Evolutionary conservation across 2,329 filamentous ascomycete species (phyloP).

Genomic region (Aschersonia sp.): DNA sequence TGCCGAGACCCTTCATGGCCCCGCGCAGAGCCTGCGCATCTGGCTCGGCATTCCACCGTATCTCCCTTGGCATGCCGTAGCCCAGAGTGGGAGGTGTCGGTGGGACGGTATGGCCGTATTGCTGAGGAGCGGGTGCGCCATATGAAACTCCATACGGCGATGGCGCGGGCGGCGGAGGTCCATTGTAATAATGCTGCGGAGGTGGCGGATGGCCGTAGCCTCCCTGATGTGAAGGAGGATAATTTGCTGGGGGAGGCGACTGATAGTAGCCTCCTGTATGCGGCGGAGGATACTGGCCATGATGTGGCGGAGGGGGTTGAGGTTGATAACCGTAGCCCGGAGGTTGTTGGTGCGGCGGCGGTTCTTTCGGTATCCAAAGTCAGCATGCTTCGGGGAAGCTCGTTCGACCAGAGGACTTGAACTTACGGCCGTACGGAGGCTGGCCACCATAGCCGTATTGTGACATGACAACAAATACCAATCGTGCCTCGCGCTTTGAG

Average conservation of each 20-base stretch:
- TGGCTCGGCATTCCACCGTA: conserved; percentile 50
- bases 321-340: conserved; percentile 14
- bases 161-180: conserved; percentile 17
- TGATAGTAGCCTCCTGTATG: conserved; percentile 13
- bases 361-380: conserved; percentile 10
- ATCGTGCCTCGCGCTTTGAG: no score
- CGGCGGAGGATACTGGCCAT: conserved; percentile 10
- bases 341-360: conserved; percentile 16
- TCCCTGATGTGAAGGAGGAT: conserved; percentile 8
- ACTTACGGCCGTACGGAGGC: conserved; percentile 20
- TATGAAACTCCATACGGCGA: conserved; percentile 17
- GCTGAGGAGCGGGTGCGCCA: conserved; percentile 19
- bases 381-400: background rate
- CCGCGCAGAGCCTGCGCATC: conserved; percentile 60
- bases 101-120: conserved; percentile 22
- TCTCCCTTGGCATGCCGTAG: conserved; percentile 58
- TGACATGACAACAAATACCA: conserved; percentile 13
- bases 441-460: conserved; percentile 15
- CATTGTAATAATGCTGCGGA: conserved; percentile 12
- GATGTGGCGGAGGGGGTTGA: conserved; percentile 11
- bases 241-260: conserved; percentile 7
- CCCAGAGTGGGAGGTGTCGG: conserved; percentile 57
- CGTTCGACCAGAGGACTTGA: background rate
- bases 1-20: conserved; percentile 91
- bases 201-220: conserved; percentile 9